Base-by-base conservation (phyloP, 2,329 filamentous ascomycete genomes). In the Rugonectria rugulosa region DNA sequence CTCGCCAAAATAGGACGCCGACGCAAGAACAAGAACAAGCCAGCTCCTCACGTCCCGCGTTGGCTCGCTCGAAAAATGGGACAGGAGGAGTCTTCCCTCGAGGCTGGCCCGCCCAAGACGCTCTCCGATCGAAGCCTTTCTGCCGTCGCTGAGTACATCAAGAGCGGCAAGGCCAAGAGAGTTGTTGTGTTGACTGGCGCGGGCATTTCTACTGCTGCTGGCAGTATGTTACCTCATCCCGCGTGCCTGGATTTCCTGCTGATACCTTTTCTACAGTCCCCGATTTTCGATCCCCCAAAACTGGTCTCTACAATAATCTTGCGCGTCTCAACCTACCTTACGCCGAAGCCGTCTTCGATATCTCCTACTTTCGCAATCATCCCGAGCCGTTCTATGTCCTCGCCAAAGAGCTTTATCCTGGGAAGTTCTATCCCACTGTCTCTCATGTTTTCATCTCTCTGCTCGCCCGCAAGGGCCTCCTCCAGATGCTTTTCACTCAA, bases 311-410 rank as follows among this genome's bases (percentile, higher is more conserved):
- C 73, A 88, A 91, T 67, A 98, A 98, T 69, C 87, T 99, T 15
- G 89, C 90, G 19, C 85, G 90, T 47, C 83, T 98, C 26, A 87
- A 96, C 57, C 83, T 99, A 0, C 93, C 93, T 0, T 88, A 94
- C 67, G 89, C 94, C 19, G 92, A 98, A 76, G 93, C 92, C 27
- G 92, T 98, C 38, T 98, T 99, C 75, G 92, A 97, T 69, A 94
- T 99, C 61, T 80, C 81, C 55, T 99, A 91, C 79, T 99, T 99
- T 77, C 84, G 88, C 59, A 70, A 87, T 37, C 89, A 96, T 62
- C 95, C 95, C 0, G 81, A 87, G 26, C 93, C 95, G 0, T 99
- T 99, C 78, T 99, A 98, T 74, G 86, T 91, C 1, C 83, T 99
- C 29, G 94, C 94, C 12, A 90, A 89, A 66, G 95, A 98, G 75